phyloP scores from a whole-genome alignment of 257 asterid species.

The Leonotis leonurus region DNA sequence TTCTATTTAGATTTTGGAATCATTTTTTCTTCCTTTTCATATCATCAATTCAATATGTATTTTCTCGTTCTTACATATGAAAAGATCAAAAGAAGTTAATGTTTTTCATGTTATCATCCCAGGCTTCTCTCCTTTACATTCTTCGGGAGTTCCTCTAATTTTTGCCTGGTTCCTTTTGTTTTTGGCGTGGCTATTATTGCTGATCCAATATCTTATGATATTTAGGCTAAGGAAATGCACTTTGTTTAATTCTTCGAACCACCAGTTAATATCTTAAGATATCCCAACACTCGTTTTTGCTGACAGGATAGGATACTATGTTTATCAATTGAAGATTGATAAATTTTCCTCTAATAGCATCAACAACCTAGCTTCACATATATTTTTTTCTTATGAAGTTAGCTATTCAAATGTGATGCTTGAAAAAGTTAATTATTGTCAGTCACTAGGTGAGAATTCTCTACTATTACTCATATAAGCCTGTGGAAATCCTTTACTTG shows the following conservation, averaged over 20 bases:
- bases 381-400: too few species aligned
- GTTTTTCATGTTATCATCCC: too few species aligned
- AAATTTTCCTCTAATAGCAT: too few species aligned
- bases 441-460: too few species aligned
- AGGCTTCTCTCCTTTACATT: too few species aligned
- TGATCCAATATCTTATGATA: not conserved
- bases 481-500: too few species aligned
- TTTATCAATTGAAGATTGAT: too few species aligned
- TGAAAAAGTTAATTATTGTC: too few species aligned
- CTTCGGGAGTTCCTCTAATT: not conserved
- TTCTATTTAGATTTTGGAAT: not conserved
- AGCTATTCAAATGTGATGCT: too few species aligned
- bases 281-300: not conserved
- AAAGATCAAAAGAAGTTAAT: not conserved
- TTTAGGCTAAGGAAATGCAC: not conserved
- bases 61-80: not conserved
- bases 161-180: not conserved
- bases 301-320: not conserved
- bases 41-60: not conserved
- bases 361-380: too few species aligned
- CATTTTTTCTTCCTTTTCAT: not conserved
- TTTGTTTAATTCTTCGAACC: not conserved
- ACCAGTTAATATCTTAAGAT: not conserved
- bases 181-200: not conserved
- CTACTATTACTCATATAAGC: too few species aligned